Evolutionary conservation across 2,329 filamentous ascomycete species (phyloP), one percentile per base, ranked within the genome.

Genomic region (Paecilomyces dactylethromorphus): DNA sequence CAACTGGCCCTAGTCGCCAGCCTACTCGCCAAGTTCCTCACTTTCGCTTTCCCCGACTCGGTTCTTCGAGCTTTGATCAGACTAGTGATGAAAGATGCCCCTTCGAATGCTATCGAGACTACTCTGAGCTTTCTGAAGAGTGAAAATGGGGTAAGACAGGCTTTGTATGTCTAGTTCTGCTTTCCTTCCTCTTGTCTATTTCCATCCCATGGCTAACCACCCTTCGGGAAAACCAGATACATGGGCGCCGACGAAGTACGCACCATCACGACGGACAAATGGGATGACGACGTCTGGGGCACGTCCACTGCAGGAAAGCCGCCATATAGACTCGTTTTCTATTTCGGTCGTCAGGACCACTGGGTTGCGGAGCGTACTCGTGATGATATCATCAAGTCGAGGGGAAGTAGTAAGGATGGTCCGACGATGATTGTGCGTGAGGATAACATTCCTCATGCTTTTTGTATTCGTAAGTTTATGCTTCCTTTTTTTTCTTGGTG

Each of bases 281-380:
- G 84, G 82, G 78, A 78, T 21, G 78, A 81, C 58, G 82, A 85
- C 59, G 73, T 87, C 49, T 87, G 85, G 85, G 84, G 83, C 1
- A 75, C 78, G 21, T 71, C 50, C 33, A 57, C 58, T 24, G 63
- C 60, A 0, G 55, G 62, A 1, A 67, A 74, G 53, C 67, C 75
- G 7, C 69, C 77, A 1, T 73, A 79, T 2, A 78, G 77, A 55
- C 61, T 87, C 50, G 79, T 80, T 56, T 85, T 87, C 65, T 81
- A 85, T 63, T 87, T 85, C 68, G 84, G 82, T 0, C 73, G 79
- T 35, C 73, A 81, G 54, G 85, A 87, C 66, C 83, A 85, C 65
- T 87, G 84, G 84, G 82, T 87, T 26, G 83, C 83, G 1, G 77
- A 84, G 62, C 72, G 76, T 64, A 85, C 83, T 31, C 74, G 84